Base-by-base conservation (phyloP, 768 basidiomycete genomes). In the Crassisporium funariophilum region DNA sequence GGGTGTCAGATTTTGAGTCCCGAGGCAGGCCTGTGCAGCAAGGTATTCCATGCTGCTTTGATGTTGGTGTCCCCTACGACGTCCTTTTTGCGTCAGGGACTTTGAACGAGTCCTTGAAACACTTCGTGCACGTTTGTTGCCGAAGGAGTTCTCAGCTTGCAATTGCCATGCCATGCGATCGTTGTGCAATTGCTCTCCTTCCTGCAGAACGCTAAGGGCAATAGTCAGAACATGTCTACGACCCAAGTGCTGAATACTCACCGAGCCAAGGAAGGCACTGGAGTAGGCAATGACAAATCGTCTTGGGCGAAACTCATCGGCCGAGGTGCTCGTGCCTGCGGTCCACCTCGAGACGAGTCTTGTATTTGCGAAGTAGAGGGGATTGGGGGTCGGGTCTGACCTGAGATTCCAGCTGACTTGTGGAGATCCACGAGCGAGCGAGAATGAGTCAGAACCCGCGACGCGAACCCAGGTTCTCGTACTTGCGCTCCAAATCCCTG, bases 121-220 rank as follows among this genome's bases (percentile, higher is more conserved):
- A 23, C 72, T 81, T 24, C 86, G 78, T 7, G 81, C 73, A 12
- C 73, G 77, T 52, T 76, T 80, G 60, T 88, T 88, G 41, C 81
- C 81, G 49, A 87, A 76, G 5, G 87, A 88, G 23, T 65, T 68
- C 0, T 69, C 66, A 0, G 88, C 88, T 50, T 84, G 78, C 3
- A 64, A 59, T 54, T 84, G 79, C 88, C 88, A 91, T 53, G 72
- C 67, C 40, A 76, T 74, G 12, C 88, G 82, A 50, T 90, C 78
- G 40, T 70, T 71, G n/a, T 81, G 75, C 9, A 90, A 72, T 36
- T 69, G 69, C 43, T 79, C 69, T 9, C 82, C 78, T 50, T 88
- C 85, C 49, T 80, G 78, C 8, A 91, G 67, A 17, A 89, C 87
- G 55, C 88, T 90, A 50, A 44, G 44, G 42, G 43, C 8, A 36